These are phyloP conservation scores for Diphasiastrum complanatum DNA, from an alignment of 83 land plant species.

Conservation along the genomic window DNA sequence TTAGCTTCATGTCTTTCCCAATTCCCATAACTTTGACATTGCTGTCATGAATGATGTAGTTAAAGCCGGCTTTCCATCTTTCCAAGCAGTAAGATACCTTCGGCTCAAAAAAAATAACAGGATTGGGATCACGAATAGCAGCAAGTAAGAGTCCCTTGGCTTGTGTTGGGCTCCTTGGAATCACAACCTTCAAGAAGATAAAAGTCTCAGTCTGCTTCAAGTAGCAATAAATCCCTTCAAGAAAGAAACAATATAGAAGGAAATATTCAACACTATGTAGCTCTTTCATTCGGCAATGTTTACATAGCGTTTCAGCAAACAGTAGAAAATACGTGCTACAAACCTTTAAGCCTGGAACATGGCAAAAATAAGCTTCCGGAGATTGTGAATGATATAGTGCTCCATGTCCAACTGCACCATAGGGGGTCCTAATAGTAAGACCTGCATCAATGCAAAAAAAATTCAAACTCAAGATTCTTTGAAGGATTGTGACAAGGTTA, in stretches of 20 bases:
- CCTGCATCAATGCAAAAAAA: conserved; percentile 35
- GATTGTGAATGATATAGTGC: conserved; percentile 99
- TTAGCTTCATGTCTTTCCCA: too few relatives aligned
- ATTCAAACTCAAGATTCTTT: neutral
- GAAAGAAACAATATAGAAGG: too few relatives aligned
- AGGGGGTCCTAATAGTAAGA: conserved; percentile 88
- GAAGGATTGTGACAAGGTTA: neutral
- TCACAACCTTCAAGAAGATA: conserved; percentile 59
- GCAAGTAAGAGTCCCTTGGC: conserved; percentile 95
- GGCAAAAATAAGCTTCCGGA: conserved; percentile 98
- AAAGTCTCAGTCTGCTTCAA: neutral
- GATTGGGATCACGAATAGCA: conserved; percentile 90
- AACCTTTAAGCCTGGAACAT: conserved; percentile 96
- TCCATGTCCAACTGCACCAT: conserved; percentile 99
- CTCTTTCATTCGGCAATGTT: too few relatives aligned
- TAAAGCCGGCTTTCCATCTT: too few relatives aligned
- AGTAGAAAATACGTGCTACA: neutral
- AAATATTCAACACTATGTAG: too few relatives aligned
- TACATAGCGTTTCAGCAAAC: too few relatives aligned
- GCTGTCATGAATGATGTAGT: too few relatives aligned
- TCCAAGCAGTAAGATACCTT: conserved; percentile 56
- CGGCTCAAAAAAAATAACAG: conserved; percentile 95
- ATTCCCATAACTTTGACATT: too few relatives aligned
- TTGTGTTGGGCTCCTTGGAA: conserved; percentile 88
- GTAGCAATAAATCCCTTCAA: too few relatives aligned